These are phyloP conservation scores for Coemansia furcata DNA, from an alignment of 192 early-diverging fungal genomes.

Conservation along the genomic window DNA sequence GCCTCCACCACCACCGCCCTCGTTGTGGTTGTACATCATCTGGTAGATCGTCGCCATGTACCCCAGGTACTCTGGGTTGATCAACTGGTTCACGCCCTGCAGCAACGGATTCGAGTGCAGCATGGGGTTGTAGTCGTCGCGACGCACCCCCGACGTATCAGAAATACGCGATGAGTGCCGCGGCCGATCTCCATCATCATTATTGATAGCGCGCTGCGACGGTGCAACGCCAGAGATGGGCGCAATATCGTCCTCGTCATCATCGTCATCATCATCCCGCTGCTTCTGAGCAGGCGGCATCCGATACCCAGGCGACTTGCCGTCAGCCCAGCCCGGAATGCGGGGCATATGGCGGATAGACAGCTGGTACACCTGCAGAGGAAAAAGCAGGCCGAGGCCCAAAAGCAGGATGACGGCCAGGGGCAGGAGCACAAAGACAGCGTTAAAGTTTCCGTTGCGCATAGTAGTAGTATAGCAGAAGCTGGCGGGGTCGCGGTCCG, in stretches of 20 bases:
- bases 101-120: slow-evolving; percentile 21
- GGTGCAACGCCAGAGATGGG: neutral
- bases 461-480: slow-evolving; percentile 57
- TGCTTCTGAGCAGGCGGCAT: slow-evolving; percentile 22
- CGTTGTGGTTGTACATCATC: slow-evolving; percentile 25
- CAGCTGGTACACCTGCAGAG: slow-evolving; percentile 37
- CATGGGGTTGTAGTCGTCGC: slow-evolving; percentile 44
- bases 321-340: slow-evolving; percentile 48
- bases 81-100: slow-evolving; percentile 39
- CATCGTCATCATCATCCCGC: neutral
- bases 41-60: slow-evolving; percentile 36
- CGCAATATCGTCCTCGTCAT: neutral
- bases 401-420: slow-evolving; percentile 38
- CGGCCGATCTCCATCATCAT: neutral
- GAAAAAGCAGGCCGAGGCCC: slow-evolving; percentile 32
- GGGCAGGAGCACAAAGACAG: slow-evolving; percentile 41
- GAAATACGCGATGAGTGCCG: neutral
- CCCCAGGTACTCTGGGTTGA: slow-evolving; percentile 35
- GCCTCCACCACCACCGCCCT: slow-evolving; percentile 2
- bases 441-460: slow-evolving; percentile 38
- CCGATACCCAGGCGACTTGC: slow-evolving; percentile 28
- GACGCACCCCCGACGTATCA: neutral
- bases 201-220: neutral
- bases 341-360: slow-evolving; percentile 28
- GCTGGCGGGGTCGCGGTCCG: slow-evolving; percentile 14